phyloP scores from a whole-genome alignment of 768 basidiomycete species.

The Suillus subalutaceus region DNA sequence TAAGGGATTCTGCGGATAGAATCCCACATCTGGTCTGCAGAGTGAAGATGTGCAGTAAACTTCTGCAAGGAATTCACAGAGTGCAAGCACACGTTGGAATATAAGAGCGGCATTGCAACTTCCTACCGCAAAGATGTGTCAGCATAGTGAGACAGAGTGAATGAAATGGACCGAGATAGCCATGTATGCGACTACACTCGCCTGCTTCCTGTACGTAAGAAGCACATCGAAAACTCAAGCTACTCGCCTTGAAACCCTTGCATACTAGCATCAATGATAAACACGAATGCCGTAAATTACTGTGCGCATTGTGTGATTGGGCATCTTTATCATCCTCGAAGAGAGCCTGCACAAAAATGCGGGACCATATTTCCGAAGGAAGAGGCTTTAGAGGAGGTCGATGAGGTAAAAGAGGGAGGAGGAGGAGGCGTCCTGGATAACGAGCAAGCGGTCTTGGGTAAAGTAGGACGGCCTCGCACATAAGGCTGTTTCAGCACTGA shows the following conservation, averaged over 20 bases:
- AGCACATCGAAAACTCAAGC: not conserved
- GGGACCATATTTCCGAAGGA: slow-evolving; percentile 73
- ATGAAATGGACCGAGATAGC: slow-evolving; percentile 8
- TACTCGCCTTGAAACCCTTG: slow-evolving; percentile 43
- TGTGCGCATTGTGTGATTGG: slow-evolving; percentile 13
- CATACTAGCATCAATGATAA: slow-evolving; percentile 41
- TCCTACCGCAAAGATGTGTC: slow-evolving; percentile 46
- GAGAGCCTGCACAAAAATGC: slow-evolving; percentile 51
- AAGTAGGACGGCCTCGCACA: slow-evolving; percentile 53
- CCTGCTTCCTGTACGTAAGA: slow-evolving; percentile 12
- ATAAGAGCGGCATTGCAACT: slow-evolving; percentile 67
- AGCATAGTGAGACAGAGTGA: slow-evolving; percentile 15
- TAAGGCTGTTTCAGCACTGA: slow-evolving; percentile 13
- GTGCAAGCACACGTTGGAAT: slow-evolving; percentile 52
- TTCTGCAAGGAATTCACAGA: slow-evolving; percentile 50
- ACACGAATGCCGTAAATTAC: slow-evolving; percentile 17
- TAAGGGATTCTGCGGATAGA: slow-evolving; percentile 85
- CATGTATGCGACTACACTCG: slow-evolving; percentile 5
- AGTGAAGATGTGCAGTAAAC: slow-evolving; percentile 59
- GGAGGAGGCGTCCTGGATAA: slow-evolving; percentile 57
- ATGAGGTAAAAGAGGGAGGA: slow-evolving; percentile 70
- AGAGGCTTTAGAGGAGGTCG: slow-evolving; percentile 54
- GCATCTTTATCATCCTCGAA: slow-evolving; percentile 14
- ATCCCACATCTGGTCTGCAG: slow-evolving; percentile 82
- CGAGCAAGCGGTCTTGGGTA: slow-evolving; percentile 69